Percentiles rank a stretch among this genome's conserved stretches.
Evolutionary conservation across 176 grass and related monocot genomes (phyloP).

Genomic region (Stipa capillata): DNA sequence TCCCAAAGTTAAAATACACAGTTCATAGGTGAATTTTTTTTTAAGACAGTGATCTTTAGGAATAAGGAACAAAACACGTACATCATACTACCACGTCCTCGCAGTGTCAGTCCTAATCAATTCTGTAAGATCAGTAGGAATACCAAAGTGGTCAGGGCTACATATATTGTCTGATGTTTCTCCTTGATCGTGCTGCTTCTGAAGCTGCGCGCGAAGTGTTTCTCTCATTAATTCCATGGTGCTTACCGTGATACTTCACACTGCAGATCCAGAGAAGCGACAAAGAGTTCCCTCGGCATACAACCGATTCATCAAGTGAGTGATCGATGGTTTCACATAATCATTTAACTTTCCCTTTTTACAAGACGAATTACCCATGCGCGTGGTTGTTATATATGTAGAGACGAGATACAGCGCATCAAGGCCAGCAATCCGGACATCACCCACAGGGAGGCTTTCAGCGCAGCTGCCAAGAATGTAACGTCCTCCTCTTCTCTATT

Average conservation of each 20-base stretch:
- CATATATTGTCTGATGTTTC: not conserved
- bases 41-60: not conserved
- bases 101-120: not conserved
- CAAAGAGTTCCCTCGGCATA: slow-evolving; percentile 98
- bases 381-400: not conserved
- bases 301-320: slow-evolving; percentile 99
- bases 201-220: not conserved
- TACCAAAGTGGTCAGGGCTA: not conserved
- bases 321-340: not conserved
- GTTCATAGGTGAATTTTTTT: too few species aligned
- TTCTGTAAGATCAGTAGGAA: not conserved
- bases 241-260: not conserved
- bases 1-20: slow-evolving; percentile 15
- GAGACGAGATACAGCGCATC: slow-evolving; percentile 99
- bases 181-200: too few species aligned
- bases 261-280: slow-evolving; percentile 80
- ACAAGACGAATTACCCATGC: not conserved
- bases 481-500: not conserved
- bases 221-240: not conserved
- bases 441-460: slow-evolving; percentile 97
- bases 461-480: slow-evolving; percentile 99
- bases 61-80: not conserved
- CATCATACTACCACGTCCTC: not conserved
- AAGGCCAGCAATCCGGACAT: slow-evolving; percentile 92
- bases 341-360: not conserved